A percentile compares a stretch with the other conserved stretches of the same genome.
These are phyloP conservation scores for Malassezia obtusa DNA, from an alignment of 1,284 basidiomycete genomes.

Conservation along the genomic window DNA sequence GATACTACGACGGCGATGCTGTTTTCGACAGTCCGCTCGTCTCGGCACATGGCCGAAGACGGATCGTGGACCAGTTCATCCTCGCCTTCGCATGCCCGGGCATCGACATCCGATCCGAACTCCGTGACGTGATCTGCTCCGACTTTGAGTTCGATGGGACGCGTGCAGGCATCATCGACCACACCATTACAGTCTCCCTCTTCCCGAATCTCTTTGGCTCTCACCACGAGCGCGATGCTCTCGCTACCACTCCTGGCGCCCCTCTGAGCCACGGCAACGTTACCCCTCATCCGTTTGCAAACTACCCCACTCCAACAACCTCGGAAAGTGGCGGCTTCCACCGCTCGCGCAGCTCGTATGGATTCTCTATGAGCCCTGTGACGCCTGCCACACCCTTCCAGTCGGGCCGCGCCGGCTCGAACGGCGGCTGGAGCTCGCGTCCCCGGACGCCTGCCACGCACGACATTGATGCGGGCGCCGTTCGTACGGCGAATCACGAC, in stretches of 20 bases:
- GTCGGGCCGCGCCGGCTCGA: background rate
- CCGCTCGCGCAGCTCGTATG: background rate
- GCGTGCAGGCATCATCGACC: slow-evolving; percentile 48
- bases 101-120: slow-evolving; percentile 43
- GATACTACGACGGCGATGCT: slow-evolving; percentile 43
- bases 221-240: background rate
- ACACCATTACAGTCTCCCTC: slow-evolving; percentile 43
- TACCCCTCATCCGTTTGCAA: slow-evolving; percentile 42
- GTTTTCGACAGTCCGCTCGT: slow-evolving; percentile 45
- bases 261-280: slow-evolving; percentile 16
- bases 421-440: slow-evolving; percentile 2
- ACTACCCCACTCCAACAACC: slow-evolving; percentile 17
- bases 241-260: background rate
- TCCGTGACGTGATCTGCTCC: slow-evolving; percentile 46
- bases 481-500: too few relatives aligned
- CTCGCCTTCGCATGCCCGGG: slow-evolving; percentile 45
- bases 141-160: slow-evolving; percentile 48
- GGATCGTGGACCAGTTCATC: slow-evolving; percentile 47
- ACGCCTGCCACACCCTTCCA: background rate
- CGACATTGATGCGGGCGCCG: background rate
- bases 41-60: slow-evolving; percentile 35
- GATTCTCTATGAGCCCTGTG: background rate
- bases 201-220: slow-evolving; percentile 37
- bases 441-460: background rate
- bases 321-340: background rate